A percentile compares a stretch with the other conserved stretches of the same genome.
phyloP scores from a whole-genome alignment of 2,329 filamentous ascomycete genomes.

The Xylaria sp. region DNA sequence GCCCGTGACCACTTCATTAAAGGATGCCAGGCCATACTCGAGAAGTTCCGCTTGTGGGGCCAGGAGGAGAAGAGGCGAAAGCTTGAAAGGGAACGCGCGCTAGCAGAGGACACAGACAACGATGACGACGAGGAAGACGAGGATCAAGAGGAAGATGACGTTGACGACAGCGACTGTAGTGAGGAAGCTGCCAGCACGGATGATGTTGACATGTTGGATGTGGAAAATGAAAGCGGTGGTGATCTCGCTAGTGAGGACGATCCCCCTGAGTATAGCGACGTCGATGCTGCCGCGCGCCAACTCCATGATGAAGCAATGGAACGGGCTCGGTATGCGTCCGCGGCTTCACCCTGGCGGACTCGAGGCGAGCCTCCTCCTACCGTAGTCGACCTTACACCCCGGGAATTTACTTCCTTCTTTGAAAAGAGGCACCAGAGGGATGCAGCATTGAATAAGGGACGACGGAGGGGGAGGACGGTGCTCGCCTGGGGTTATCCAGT shows the following conservation, averaged over 20 bases:
- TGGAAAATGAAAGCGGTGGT: constrained; percentile 11
- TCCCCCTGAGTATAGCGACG: constrained; percentile 72
- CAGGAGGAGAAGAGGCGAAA: constrained; percentile 88
- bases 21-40: constrained; percentile 82
- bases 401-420: constrained; percentile 89
- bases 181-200: constrained; percentile 48
- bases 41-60: constrained; percentile 89
- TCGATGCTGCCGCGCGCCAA: constrained; percentile 78
- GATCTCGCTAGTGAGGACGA: constrained; percentile 56
- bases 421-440: constrained; percentile 81
- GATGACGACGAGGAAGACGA: constrained; percentile 49
- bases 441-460: constrained; percentile 76
- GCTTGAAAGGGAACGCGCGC: constrained; percentile 75
- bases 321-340: constrained; percentile 43
- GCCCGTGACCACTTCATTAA: constrained; percentile 86
- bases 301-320: constrained; percentile 74
- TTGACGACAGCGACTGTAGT: constrained; percentile 39
- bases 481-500: constrained; percentile 85
- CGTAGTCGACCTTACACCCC: constrained; percentile 54
- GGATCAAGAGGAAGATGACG: constrained; percentile 46
- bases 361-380: constrained; percentile 45
- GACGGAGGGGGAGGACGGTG: constrained; percentile 74
- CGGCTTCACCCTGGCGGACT: constrained; percentile 38
- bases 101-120: constrained; percentile 61
- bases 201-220: constrained; percentile 49